These are phyloP conservation scores for Aureobasidium melanogenum DNA, from an alignment of 2,329 filamentous ascomycete species.

Conservation along the genomic window DNA sequence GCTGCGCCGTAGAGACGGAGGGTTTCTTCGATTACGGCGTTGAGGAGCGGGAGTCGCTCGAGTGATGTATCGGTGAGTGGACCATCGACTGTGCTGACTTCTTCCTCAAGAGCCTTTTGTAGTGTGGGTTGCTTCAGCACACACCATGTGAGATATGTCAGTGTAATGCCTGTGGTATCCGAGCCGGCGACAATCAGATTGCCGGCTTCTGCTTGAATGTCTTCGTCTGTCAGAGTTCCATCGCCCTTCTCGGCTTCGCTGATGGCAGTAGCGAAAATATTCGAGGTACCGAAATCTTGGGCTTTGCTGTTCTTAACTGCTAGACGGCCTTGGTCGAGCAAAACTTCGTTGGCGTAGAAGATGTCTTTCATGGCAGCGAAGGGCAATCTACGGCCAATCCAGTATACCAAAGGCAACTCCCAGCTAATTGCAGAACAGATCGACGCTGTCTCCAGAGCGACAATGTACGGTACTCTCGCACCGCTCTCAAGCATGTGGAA, in stretches of 20 bases:
- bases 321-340: conserved; percentile 14
- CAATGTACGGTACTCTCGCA: conserved; percentile 17
- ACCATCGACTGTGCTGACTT: conserved; percentile 16
- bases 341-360: conserved; percentile 14
- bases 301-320: conserved; percentile 13
- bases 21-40: conserved; percentile 23
- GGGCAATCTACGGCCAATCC: conserved; percentile 13
- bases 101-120: conserved; percentile 17
- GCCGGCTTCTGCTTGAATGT: conserved; percentile 22
- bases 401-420: conserved; percentile 20
- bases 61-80: conserved; percentile 16
- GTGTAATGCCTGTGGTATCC: conserved; percentile 24
- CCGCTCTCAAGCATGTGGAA: conserved; percentile 32
- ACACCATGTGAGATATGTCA: conserved; percentile 25
- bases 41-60: conserved; percentile 19
- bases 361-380: conserved; percentile 9
- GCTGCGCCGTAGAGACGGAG: conserved; percentile 26
- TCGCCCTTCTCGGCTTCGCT: conserved; percentile 16
- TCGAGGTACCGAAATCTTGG: conserved; percentile 2
- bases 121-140: conserved; percentile 19
- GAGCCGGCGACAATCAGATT: conserved; percentile 25
- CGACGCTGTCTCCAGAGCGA: neutral
- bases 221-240: conserved; percentile 17
- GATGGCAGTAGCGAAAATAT: conserved; percentile 16
- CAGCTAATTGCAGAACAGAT: conserved; percentile 18